Evolutionary conservation across 2,329 filamentous ascomycete species (phyloP), one percentile per base, ranked within the genome.

Genomic region (Pseudogymnoascus sp.): DNA sequence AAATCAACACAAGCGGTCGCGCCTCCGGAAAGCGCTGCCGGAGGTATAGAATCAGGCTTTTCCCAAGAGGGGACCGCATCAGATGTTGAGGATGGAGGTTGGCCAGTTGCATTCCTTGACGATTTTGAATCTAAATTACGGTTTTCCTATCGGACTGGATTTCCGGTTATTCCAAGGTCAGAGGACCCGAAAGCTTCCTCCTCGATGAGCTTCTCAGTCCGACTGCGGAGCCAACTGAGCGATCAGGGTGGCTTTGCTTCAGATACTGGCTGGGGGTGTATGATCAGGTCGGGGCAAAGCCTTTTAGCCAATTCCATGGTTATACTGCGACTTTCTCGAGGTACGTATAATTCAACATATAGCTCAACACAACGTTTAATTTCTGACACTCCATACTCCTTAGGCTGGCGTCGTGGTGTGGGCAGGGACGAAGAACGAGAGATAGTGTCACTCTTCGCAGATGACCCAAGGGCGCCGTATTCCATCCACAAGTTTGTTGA

Each of bases 191-290:
- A 86, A 69, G 89, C 91, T 12, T 73, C 80, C 0, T 81, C 87
- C 3, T 80, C 85, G 6, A 84, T 97, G 78, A 95, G 91, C 3
- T 84, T 97, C 63, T 80, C 90, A 1, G 93, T 96, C 75, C 87
- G 92, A 60, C 79, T 97, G 68, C 89, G 92, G 70, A 92, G 81
- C 61, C 89, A 91, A 70, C 78, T 97, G 5, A 82, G 85, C 10
- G 91, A 96, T 59, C 84, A 90, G 63, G 81, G 81, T 26, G 92
- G 90, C 4, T 99, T 97, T 75, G 89, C 91, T 10, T 93, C 91
- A 1, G 94, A 99, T 73, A 92, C 91, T 8, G 94, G 94, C 60
- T 99, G 95, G 92, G 94, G 94, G 0, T 99, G 94, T 72, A 99
- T 99, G 94, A 97, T 99, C 69, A 82, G 94, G 64, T 97, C 93